A percentile compares a stretch with the other conserved stretches of the same genome.
Conservation (phyloP, 257 asterid genomes). For the Mentha longifolia region DNA sequence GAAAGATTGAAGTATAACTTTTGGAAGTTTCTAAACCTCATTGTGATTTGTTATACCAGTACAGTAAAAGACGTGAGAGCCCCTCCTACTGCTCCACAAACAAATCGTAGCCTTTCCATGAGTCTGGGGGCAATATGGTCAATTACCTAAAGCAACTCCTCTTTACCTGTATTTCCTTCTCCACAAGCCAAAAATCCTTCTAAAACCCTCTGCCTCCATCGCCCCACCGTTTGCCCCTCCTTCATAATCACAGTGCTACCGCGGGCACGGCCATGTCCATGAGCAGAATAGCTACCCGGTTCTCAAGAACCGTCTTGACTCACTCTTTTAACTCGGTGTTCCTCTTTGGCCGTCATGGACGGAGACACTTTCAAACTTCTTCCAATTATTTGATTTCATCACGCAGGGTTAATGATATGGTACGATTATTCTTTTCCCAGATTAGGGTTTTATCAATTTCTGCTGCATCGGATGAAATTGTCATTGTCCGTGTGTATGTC, state of each 20-base stretch:
- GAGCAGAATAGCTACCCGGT: constrained; percentile 55
- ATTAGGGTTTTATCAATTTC: constrained; percentile 12
- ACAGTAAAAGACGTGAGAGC: not conserved
- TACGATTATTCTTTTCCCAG: constrained; percentile 19
- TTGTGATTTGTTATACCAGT: too few species aligned
- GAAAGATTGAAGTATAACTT: too few species aligned
- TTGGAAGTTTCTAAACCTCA: too few species aligned
- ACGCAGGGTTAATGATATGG: constrained; percentile 44
- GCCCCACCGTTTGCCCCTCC: too few species aligned
- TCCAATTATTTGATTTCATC: constrained; percentile 43
- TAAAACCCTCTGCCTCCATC: constrained; percentile 42
- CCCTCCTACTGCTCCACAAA: not conserved
- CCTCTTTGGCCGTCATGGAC: constrained; percentile 43
- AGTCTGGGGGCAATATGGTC: constrained; percentile 17
- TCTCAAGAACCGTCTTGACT: constrained; percentile 47
- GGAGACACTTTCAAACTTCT: constrained; percentile 29
- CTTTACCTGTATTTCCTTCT: constrained; percentile 32
- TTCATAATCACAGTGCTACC: not conserved
- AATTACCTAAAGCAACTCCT: not conserved
- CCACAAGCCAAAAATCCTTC: constrained; percentile 43
- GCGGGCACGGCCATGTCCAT: constrained; percentile 51
- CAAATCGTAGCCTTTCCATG: not conserved
- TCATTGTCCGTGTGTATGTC: not conserved
- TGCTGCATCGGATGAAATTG: not conserved
- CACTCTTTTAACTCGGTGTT: constrained; percentile 55